Conservation (phyloP, 805 yeast genomes). For the Metschnikowia corniflorae region DNA sequence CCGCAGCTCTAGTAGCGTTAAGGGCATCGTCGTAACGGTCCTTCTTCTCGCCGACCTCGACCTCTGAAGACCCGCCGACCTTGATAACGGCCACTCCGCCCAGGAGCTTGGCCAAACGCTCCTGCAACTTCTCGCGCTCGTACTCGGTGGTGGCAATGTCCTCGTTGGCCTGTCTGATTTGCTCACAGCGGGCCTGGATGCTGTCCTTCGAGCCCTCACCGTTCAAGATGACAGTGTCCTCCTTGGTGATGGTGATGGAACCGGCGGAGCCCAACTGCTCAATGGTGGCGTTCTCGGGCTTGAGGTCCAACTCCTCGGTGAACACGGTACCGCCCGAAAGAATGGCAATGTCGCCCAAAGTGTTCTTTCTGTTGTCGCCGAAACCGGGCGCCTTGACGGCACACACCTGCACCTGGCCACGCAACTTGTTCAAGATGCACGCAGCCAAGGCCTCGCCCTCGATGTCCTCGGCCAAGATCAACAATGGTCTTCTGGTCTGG, state of each 20-base stretch:
- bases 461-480: slow-evolving; percentile 91
- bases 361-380: slow-evolving; percentile 97
- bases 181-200: slow-evolving; percentile 86
- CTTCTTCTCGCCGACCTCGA: slow-evolving; percentile 99
- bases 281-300: slow-evolving; percentile 90
- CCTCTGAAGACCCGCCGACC: slow-evolving; percentile 96
- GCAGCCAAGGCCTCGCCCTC: slow-evolving; percentile 99
- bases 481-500: slow-evolving; percentile 87
- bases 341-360: slow-evolving; percentile 91
- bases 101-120: slow-evolving; percentile 92
- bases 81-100: slow-evolving; percentile 98
- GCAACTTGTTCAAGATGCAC: slow-evolving; percentile 91
- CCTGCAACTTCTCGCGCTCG: slow-evolving; percentile 95
- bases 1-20: slow-evolving; percentile 98
- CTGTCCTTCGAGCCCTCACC: slow-evolving; percentile 86
- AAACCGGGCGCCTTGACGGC: slow-evolving; percentile 99
- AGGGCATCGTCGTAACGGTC: slow-evolving; percentile 98
- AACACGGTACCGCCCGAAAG: slow-evolving; percentile 88
- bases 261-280: slow-evolving; percentile 91
- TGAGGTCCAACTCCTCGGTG: slow-evolving; percentile 92
- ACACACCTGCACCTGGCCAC: slow-evolving; percentile 97
- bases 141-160: slow-evolving; percentile 78
- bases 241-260: slow-evolving; percentile 88
- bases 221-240: slow-evolving; percentile 89
- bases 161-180: slow-evolving; percentile 77